Conservation (phyloP, 805 yeast genomes). For the Starmerella scarabaei region DNA sequence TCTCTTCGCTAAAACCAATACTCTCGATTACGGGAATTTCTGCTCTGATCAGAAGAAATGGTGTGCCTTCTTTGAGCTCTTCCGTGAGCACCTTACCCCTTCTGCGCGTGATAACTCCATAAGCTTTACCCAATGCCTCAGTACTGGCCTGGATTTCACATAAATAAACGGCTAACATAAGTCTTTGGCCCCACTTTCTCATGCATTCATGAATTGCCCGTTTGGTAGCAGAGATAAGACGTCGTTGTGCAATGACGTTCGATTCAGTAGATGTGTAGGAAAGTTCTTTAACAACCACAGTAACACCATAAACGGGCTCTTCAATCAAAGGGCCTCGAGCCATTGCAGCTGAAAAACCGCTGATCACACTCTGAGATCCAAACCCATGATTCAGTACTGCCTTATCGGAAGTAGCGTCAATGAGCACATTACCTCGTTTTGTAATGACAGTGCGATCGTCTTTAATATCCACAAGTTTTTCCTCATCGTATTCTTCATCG, state of each 20-base stretch:
- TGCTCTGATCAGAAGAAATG: conserved; percentile 80
- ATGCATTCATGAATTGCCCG: conserved; percentile 60
- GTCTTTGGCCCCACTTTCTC: conserved; percentile 73
- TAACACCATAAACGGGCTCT: conserved; percentile 76
- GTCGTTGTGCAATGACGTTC: conserved; percentile 34
- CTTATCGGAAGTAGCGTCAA: conserved; percentile 11
- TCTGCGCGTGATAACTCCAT: conserved; percentile 81
- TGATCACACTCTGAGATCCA: conserved; percentile 36
- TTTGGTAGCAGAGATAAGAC: conserved; percentile 58
- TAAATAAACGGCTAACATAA: conserved; percentile 82
- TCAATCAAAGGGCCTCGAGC: conserved; percentile 78
- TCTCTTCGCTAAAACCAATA: conserved; percentile 91
- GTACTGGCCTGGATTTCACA: conserved; percentile 93
- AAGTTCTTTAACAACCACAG: conserved; percentile 15
- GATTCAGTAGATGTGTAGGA: conserved; percentile 22
- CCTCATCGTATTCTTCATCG: too few relatives aligned
- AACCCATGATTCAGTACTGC: conserved; percentile 1
- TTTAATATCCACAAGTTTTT: conserved; percentile 1
- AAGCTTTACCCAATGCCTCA: conserved; percentile 89
- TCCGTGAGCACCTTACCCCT: conserved; percentile 77
- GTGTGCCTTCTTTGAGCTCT: conserved; percentile 97
- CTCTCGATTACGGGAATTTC: conserved; percentile 88
- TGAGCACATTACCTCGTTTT: conserved; percentile 8
- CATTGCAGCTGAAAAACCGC: conserved; percentile 76
- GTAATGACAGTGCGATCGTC: not conserved